phyloP scores from a whole-genome alignment of 257 asterid species.

The Galeopsis tetrahit region DNA sequence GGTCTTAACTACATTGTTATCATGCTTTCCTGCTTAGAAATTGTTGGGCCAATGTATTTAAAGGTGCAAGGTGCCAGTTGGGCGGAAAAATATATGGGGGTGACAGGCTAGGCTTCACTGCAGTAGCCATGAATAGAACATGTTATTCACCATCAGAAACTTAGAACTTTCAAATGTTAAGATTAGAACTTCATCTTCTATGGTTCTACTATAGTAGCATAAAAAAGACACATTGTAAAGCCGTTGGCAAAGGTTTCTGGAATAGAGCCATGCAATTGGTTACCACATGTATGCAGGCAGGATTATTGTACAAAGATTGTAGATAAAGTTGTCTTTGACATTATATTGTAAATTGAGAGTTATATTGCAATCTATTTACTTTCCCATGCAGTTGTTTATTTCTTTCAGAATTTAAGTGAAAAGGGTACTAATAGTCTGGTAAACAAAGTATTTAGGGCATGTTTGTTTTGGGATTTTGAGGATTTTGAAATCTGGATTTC shows the following conservation, averaged over 20 bases:
- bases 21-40: constrained; percentile 5
- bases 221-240: constrained; percentile 7
- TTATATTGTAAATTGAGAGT: constrained; percentile 21
- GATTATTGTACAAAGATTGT: background rate
- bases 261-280: constrained; percentile 1
- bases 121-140: background rate
- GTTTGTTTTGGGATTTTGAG: no score
- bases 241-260: background rate
- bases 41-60: background rate
- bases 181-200: background rate
- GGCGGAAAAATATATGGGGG: background rate
- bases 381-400: background rate
- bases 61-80: background rate
- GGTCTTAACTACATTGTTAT: background rate
- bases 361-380: background rate
- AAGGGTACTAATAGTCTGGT: background rate
- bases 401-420: constrained; percentile 13
- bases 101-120: background rate
- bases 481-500: no score
- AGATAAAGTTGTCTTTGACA: background rate
- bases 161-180: background rate
- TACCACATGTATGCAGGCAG: background rate
- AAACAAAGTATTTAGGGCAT: constrained; percentile 10
- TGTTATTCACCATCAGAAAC: background rate
- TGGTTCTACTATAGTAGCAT: background rate